Base-by-base conservation (phyloP, 1,139 yeast species). In the Wickerhamiella infanticola region DNA sequence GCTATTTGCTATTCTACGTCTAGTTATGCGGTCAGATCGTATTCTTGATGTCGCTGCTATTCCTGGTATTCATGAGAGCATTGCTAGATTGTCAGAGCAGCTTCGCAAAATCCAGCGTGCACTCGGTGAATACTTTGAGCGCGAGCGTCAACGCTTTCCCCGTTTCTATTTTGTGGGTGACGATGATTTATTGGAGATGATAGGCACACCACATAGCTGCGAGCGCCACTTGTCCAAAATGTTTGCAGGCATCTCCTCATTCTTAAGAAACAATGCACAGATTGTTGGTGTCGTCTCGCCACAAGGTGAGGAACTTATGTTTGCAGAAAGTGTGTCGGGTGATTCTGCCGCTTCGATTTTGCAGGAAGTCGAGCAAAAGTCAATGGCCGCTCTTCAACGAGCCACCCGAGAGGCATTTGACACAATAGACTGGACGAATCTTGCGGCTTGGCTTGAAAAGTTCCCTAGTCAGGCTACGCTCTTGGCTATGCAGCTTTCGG, bases 131-230 rank as follows among this genome's bases (percentile, higher is more conserved):
- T 90, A 79, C 58, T 68, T 88, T 42, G 96, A 88, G 55, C 74
- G 72, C 41, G 95, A 88, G 57, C 67, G 97, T 52, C 81, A 75
- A 43, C 52, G 71, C 2, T 88, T 81, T 55, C 90, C 95, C 0
- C 69, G 97, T 41, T 81, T 88, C 50, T 86, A 81, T 55, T 88
- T 90, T 57, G 66, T 90, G 37, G 96, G 97, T 5, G 90, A 90
- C 58, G 95, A 86, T 52, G 96, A 88, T 58, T 65, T 90, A 38
- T 64, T 90, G 37, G 94, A 85, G 51, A 73, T 90, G 39, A 73
- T 90, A 46, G 95, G 96, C 3, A 63, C 63, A 6, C 74, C 79
- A 53, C 60, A 75, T 3, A 50, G 51, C 0, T 66, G 80, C 3
- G 78, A 79, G 29, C 71, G 69, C 50, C 93, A 82, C 57, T 62